Evolutionary conservation across 169 alveolate genomes (phyloP), one percentile per base, ranked within the genome.

Genomic region (Plasmodium gallinaceum): DNA sequence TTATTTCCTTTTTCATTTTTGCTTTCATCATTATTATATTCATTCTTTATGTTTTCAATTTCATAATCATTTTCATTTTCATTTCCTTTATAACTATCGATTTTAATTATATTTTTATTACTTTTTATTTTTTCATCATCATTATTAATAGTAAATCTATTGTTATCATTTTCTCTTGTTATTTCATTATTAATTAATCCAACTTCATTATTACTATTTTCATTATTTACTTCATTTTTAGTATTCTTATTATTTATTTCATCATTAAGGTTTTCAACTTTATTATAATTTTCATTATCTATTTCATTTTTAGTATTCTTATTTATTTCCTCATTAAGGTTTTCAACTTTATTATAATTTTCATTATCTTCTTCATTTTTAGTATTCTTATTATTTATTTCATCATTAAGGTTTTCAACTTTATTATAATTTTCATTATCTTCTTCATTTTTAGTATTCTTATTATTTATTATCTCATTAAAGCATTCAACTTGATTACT

Each of bases 331-430:
- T 45, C 22, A n/a, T 69, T 69, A n/a, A 45, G 18, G 0, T 10
- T n/a, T 39, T 48, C 62, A 69, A 8, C 7, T 42, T 14, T n/a
- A 37, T 69, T 69, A 18, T 24, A 16, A 14, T 69, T 69, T 69
- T 45, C 45, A 20, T 69, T 39, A 18, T 69, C 45, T 20, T n/a
- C 16, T 32, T 32, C 39, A 32, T 32, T 32, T 32, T 32, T 32
- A 2, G 1, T 4, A 2, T 2, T 32, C 39, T 32, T 1, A 32
- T 32, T 32, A 32, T 32, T 32, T 32, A 32, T 32, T 32, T 32
- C 39, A 32, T 32, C 4, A 32, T 32, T 32, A 32, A 32, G 4
- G 4, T 2, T 2, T 32, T 32, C 6, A 32, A 32, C 1, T 32
- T 32, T 4, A 32, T 32, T 32, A 32, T 32, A 4, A 32, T 1